Evolutionary conservation across 1,139 yeast genomes (phyloP).

Genomic region (Scheffersomyces cryptocercus): DNA sequence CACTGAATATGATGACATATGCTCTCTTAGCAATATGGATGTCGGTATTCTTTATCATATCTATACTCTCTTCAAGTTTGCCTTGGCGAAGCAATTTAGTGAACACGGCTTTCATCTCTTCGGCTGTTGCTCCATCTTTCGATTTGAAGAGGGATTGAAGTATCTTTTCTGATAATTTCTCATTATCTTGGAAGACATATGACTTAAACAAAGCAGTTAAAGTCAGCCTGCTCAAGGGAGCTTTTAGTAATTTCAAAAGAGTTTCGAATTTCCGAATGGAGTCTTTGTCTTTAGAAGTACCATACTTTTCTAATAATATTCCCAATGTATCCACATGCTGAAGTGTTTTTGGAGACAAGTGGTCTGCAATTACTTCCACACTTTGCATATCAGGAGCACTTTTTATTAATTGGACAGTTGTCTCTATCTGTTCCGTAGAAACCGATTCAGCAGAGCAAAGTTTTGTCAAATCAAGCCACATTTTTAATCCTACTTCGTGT

Average conservation of each 20-base stretch:
- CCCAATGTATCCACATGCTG: constrained; percentile 9
- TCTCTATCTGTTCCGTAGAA: neutral
- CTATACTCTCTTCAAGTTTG: constrained; percentile 23
- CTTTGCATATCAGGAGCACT: constrained; percentile 1
- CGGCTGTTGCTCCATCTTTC: constrained; percentile 22
- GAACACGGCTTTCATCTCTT: constrained; percentile 31
- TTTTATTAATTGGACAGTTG: constrained; percentile 1
- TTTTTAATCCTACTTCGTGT: constrained; percentile 5
- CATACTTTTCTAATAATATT: constrained; percentile 15
- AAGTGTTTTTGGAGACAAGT: constrained; percentile 1
- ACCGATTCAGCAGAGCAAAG: neutral
- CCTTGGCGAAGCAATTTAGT: constrained; percentile 25
- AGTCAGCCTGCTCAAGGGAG: constrained; percentile 35
- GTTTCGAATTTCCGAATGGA: constrained; percentile 15
- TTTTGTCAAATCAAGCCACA: constrained; percentile 4
- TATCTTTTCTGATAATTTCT: constrained; percentile 30
- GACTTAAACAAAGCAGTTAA: constrained; percentile 36
- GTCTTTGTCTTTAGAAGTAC: constrained; percentile 7
- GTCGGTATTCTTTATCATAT: constrained; percentile 21
- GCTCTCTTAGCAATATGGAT: constrained; percentile 27
- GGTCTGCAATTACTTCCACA: constrained; percentile 2
- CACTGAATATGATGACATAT: constrained; percentile 22
- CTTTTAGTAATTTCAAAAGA: constrained; percentile 20
- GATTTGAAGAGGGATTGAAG: constrained; percentile 33
- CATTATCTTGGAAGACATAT: constrained; percentile 28